Evolutionary conservation across 495 filamentous ascomycete species (phyloP), one percentile per base, ranked within the genome.

Genomic region (Aspergillus ellipticus): DNA sequence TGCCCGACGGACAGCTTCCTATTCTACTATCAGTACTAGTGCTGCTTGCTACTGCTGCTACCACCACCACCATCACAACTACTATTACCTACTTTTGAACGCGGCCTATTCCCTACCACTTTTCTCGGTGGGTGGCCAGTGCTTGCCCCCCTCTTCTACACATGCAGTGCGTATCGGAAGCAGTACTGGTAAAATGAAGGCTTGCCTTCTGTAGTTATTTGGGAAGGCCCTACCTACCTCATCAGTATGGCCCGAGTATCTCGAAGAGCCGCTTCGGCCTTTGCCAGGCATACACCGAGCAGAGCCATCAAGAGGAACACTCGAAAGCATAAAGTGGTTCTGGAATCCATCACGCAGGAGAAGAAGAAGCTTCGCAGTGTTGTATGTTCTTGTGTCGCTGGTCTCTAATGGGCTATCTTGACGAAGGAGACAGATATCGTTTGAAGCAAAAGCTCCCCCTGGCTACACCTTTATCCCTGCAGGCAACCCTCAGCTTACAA

Each of bases 401-500:
- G 16, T 16, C 20, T 55, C 16, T 51, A 31, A 13, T 53, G 22
- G 22, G 63, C 48, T 33, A 54, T 57, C 59, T 64, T 68, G 57
- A 74, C 58, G 47, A 43, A 53, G 15, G 26, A 24, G 21, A 26
- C 60, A 82, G 79, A 72, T 81, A 54, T 77, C 69, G 22, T 76
- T 79, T 49, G 74, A 77, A 53, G 71, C 74, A 15, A 68, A 74
- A 64, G 74, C 90, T 22, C 90, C 90, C 2, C 79, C 77, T n/a
- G 90, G 89, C 6, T 96, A 89, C 59, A 86, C 84, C 22, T 95
- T 92, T 65, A 85, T 96, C 52, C 86, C 89, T n/a, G 81, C 85
- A 50, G 92, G 92, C 20, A 85, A 89, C 63, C 89, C 89, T 0
- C 78, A 81, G 39, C 70, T 96, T 47, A 92, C 89, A 5, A 79